Evolutionary conservation across 2,329 filamentous ascomycete genomes (phyloP).

Genomic region (Magnaporthales sp.): DNA sequence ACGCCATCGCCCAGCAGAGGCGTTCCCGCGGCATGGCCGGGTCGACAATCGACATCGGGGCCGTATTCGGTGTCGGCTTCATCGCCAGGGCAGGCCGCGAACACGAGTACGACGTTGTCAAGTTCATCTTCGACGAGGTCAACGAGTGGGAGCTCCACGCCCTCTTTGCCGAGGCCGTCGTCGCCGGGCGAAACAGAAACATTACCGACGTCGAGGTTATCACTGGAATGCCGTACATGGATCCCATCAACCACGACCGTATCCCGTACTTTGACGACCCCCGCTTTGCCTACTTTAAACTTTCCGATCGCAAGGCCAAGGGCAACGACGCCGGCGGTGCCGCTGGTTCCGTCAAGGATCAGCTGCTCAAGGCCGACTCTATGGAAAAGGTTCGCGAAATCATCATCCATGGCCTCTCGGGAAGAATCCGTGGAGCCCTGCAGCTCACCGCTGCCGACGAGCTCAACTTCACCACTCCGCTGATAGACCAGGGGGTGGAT

Average conservation of each 20-base stretch:
- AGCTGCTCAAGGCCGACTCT: too few species aligned
- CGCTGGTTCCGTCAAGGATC: too few species aligned
- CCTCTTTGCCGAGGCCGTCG: conserved; percentile 6
- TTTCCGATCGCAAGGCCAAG: too few species aligned
- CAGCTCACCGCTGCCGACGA: neutral
- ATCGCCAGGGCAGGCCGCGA: conserved; percentile 16
- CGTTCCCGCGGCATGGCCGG: too few species aligned
- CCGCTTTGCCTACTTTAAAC: too few species aligned
- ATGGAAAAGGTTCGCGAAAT: too few species aligned
- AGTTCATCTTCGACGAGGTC: neutral
- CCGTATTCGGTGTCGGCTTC: conserved; percentile 32
- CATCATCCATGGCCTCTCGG: neutral
- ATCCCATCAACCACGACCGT: too few species aligned
- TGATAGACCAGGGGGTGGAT: neutral
- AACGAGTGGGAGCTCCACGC: neutral
- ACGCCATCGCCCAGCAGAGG: conserved; percentile 22
- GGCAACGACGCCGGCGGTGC: too few species aligned
- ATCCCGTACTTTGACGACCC: too few species aligned
- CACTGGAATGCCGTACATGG: too few species aligned
- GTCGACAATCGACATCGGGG: conserved; percentile 28
- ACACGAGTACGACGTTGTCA: conserved; percentile 1
- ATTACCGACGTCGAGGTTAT: too few species aligned
- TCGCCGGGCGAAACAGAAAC: neutral
- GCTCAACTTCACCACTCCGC: neutral
- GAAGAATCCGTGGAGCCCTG: neutral